A percentile compares a stretch with the other conserved stretches of the same genome.
phyloP scores from a whole-genome alignment of 148 eudicot genomes.

The Rhododendron simsii region DNA sequence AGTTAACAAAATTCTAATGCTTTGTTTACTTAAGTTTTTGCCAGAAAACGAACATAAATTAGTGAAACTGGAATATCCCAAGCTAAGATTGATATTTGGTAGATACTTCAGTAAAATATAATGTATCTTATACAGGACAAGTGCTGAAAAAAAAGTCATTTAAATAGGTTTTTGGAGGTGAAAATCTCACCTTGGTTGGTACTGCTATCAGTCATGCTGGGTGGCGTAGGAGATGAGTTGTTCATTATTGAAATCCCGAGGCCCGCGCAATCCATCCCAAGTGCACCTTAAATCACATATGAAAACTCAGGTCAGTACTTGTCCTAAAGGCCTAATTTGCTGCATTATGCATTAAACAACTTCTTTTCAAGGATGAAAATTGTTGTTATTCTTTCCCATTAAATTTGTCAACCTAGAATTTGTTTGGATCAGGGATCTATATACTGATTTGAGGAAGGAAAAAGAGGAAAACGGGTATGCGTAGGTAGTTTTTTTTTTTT shows the following conservation, averaged over 20 bases:
- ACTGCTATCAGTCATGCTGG: slow-evolving; percentile 14
- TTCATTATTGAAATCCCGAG: slow-evolving; percentile 38
- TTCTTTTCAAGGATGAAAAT: not conserved
- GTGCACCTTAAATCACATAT: slow-evolving; percentile 38
- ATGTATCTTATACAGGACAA: not conserved
- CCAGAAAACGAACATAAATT: not conserved
- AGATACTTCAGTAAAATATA: not conserved
- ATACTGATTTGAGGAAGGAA: not conserved
- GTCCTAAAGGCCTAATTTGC: not conserved
- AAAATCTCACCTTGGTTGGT: slow-evolving; percentile 23
- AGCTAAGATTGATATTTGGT: not conserved
- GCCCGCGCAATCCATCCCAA: slow-evolving; percentile 45
- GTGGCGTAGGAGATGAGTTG: slow-evolving; percentile 21
- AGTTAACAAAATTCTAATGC: not conserved
- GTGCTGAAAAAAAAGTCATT: not conserved
- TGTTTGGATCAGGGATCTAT: not conserved
- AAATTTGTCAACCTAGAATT: not conserved
- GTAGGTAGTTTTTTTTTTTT: not conserved
- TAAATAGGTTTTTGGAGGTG: not conserved
- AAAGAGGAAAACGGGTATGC: not conserved
- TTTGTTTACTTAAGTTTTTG: not conserved
- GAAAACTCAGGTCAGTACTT: not conserved
- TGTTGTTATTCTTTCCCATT: not conserved
- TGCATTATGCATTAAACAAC: not conserved
- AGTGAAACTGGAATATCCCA: not conserved